phyloP scores from a whole-genome alignment of 108 stramenopile genomes.

The Cyclotella cryptica region DNA sequence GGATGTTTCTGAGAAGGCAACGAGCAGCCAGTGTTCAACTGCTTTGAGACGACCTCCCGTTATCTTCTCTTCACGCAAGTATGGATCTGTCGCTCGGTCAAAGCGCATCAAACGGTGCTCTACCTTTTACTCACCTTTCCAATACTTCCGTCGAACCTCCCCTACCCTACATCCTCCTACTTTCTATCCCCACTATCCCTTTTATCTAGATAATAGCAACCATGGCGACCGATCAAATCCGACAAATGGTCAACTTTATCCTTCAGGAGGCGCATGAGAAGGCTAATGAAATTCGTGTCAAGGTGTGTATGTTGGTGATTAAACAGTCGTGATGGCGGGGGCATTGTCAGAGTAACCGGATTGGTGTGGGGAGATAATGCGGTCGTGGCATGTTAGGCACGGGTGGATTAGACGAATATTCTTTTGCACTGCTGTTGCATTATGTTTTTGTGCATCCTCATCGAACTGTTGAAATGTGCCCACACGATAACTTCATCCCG shows the following conservation, averaged over 20 bases:
- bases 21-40: too few species aligned
- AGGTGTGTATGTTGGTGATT: conserved; percentile 61
- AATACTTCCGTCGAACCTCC: too few species aligned
- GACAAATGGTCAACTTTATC: conserved; percentile 96
- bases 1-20: too few species aligned
- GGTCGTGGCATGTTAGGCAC: background rate
- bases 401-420: too few species aligned
- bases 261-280: conserved; percentile 99
- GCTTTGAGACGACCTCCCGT: too few species aligned
- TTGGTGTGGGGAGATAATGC: background rate
- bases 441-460: background rate
- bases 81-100: too few species aligned
- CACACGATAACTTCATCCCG: background rate
- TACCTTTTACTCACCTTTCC: too few species aligned
- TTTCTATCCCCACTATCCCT: background rate
- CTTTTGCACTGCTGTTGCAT: background rate
- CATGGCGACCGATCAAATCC: conserved; percentile 92
- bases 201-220: conserved; percentile 18
- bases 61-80: too few species aligned
- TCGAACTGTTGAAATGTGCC: background rate
- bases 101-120: too few species aligned
- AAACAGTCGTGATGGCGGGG: background rate
- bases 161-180: background rate
- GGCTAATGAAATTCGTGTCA: conserved; percentile 98
- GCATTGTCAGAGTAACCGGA: background rate